phyloP scores from a whole-genome alignment of 2,329 filamentous ascomycete species.

The Sordariomycetes sp. region DNA sequence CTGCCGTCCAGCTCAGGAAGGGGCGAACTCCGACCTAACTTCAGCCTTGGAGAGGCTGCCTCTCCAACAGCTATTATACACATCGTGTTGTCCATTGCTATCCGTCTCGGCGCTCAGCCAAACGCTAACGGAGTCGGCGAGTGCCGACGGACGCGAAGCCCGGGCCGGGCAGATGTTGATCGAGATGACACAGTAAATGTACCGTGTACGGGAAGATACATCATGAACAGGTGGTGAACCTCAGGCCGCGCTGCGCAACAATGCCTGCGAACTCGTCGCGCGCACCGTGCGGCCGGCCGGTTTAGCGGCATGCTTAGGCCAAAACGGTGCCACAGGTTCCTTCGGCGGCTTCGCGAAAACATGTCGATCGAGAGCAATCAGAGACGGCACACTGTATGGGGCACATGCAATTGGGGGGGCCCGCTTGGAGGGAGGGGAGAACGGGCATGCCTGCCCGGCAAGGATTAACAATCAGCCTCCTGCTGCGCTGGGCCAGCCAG shows the following conservation, averaged over 20 bases:
- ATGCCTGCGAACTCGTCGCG: not conserved
- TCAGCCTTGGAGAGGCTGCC: not conserved
- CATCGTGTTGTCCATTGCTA: not conserved
- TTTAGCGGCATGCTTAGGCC: not conserved
- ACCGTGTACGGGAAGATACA: not conserved
- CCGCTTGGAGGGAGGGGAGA: too few relatives aligned
- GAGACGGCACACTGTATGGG: not conserved
- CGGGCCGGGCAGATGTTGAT: not conserved
- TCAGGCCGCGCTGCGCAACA: not conserved
- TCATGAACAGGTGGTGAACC: not conserved
- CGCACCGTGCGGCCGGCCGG: not conserved
- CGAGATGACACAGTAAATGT: not conserved
- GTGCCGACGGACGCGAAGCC: not conserved
- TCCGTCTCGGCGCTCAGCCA: not conserved
- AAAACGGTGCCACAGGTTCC: not conserved
- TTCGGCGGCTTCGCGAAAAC: not conserved
- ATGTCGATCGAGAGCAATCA: not conserved
- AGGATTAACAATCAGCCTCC: not conserved
- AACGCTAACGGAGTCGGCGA: not conserved
- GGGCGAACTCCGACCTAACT: not conserved
- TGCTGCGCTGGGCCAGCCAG: not conserved
- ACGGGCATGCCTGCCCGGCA: not conserved
- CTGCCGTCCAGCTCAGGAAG: not conserved
- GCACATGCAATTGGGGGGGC: not conserved
- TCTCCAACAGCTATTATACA: not conserved